phyloP scores from a whole-genome alignment of 2,329 filamentous ascomycete genomes.

The Arachnomyces sp. region DNA sequence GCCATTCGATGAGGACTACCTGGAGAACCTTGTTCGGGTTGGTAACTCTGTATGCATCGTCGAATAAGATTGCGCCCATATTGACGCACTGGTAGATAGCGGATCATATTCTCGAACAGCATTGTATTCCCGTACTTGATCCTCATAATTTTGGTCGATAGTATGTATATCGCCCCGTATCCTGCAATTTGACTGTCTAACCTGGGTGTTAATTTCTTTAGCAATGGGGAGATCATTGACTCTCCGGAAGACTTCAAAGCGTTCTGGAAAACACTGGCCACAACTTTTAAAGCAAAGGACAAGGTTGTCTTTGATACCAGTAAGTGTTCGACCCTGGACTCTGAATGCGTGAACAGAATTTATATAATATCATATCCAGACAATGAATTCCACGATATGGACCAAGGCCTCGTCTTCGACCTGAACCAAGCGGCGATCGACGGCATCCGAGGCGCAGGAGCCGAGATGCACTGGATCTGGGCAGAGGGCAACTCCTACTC shows the following conservation, averaged over 20 bases:
- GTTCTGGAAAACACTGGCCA: constrained; percentile 52
- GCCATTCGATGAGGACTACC: constrained; percentile 15
- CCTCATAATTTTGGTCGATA: constrained; percentile 54
- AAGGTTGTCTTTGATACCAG: constrained; percentile 57
- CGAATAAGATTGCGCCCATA: no score
- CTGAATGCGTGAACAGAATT: neutral
- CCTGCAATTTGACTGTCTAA: no score
- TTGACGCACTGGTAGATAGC: no score
- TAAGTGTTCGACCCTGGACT: constrained; percentile 9
- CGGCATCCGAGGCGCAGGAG: constrained; percentile 53
- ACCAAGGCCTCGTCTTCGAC: constrained; percentile 50
- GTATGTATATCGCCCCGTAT: constrained; percentile 15
- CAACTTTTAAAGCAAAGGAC: constrained; percentile 45
- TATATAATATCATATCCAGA: constrained; percentile 26
- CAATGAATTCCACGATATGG: constrained; percentile 60
- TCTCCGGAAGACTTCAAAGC: constrained; percentile 46
- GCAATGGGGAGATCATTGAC: constrained; percentile 41
- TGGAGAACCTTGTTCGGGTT: constrained; percentile 9
- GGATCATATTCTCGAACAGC: no score
- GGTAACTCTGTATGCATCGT: no score
- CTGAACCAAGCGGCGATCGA: constrained; percentile 60
- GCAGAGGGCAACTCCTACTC: constrained; percentile 48
- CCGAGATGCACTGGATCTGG: constrained; percentile 51
- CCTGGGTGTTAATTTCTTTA: constrained; percentile 1
- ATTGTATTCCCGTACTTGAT: constrained; percentile 42